Evolutionary conservation across 768 basidiomycete genomes (phyloP), one percentile per base, ranked within the genome.

Genomic region (Tephrocybe sp.): DNA sequence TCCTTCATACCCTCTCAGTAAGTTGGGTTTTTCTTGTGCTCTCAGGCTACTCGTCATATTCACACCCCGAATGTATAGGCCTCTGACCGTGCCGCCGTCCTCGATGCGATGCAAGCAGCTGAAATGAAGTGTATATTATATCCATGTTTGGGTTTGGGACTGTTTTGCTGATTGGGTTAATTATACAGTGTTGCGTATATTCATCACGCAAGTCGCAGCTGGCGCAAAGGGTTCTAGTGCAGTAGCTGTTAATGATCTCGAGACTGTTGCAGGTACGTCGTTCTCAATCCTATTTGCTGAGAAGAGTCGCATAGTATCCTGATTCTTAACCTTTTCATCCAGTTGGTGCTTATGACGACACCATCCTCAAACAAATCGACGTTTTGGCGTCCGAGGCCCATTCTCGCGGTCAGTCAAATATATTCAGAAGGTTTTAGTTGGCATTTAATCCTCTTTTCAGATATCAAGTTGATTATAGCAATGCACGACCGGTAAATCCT

Each of bases 401-500:
- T 42, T 51, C 62, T 19, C 49, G 62, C 46, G 61, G 62, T 59
- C 51, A 11, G 23, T 39, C 9, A 20, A 20, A 39, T 48, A 23
- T 16, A 7, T 13, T 16, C 4, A n/a, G 4, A 19, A 1, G 39
- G 8, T 7, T 36, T 41, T 40, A 14, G 26, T 44, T 8, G 5
- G 5, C 11, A n/a, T 44, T 32, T 33, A 23, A 26, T 19, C 12
- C n/a, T 22, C 30, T 20, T 16, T 17, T 16, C 22, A 64, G 62
- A 62, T 51, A 64, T 64, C 35, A 64, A 64, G 49, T 45, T 64
- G 31, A 50, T 64, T n/a, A 59, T 64, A 34, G 61, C 62, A 7
- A 64, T 64, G 62, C 62, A 64, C 26, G 61, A 64, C 38, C 49
- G 62, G 54, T 58, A n/a, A 38, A 49, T 43, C 3, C 26, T 26